A percentile compares a stretch with the other conserved stretches of the same genome.
Conservation (phyloP, 2,329 filamentous ascomycete species). For the Claviceps pusilla region DNA sequence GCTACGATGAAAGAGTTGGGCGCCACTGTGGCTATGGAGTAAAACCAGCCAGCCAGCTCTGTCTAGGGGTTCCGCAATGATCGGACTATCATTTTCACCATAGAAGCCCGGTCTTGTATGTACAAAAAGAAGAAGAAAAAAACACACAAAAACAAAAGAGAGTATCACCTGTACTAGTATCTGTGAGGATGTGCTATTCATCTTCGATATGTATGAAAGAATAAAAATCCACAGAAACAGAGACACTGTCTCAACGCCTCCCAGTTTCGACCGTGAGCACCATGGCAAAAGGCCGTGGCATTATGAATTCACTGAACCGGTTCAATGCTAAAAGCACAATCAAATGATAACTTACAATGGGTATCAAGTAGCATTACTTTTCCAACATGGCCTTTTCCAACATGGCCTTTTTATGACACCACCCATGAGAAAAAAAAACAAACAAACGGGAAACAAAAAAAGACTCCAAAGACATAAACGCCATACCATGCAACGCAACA, state of each 20-base stretch:
- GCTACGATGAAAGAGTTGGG: conserved; percentile 87
- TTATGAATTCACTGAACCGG: background rate
- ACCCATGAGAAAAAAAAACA: conserved; percentile 1
- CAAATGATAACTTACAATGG: conserved; percentile 2
- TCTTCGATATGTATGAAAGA: background rate
- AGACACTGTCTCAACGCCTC: background rate
- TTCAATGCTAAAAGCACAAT: background rate
- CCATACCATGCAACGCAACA: conserved; percentile 8
- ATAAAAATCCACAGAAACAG: background rate
- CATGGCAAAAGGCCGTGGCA: background rate
- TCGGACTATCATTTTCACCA: conserved; percentile 14
- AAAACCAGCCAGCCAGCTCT: conserved; percentile 16
- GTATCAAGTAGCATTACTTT: conserved; percentile 15
- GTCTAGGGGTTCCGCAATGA: background rate
- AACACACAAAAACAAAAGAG: background rate
- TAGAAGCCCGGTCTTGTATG: conserved; percentile 21
- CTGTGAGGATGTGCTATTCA: conserved; percentile 9
- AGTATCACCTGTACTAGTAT: conserved; percentile 22
- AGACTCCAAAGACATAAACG: conserved; percentile 6
- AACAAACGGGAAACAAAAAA: too few species aligned
- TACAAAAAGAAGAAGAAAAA: conserved; percentile 15
- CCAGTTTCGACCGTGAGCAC: background rate
- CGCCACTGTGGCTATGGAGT: conserved; percentile 83
- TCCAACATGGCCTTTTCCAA: background rate
- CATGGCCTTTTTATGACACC: background rate